Evolutionary conservation across 257 asterid genomes (phyloP).

Genomic region (Salvia splendens): DNA sequence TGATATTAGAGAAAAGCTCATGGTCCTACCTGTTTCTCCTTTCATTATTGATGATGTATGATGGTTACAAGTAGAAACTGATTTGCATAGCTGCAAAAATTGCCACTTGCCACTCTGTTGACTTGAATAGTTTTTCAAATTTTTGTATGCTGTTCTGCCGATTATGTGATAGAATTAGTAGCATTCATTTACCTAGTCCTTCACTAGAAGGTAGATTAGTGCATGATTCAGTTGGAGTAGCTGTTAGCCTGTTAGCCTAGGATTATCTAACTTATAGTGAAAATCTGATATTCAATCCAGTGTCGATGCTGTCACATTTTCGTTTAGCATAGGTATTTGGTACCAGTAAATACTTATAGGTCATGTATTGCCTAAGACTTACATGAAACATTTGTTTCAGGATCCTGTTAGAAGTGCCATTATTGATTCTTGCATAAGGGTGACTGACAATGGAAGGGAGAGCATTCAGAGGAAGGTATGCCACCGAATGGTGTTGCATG

Average conservation of each 20-base stretch:
- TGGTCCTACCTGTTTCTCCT: conserved; percentile 3
- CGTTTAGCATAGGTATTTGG: conserved; percentile 7
- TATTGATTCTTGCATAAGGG: conserved; percentile 93
- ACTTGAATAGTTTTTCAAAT: conserved; percentile 13
- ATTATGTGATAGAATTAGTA: neutral
- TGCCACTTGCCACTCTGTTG: conserved; percentile 15
- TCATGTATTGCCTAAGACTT: conserved; percentile 19
- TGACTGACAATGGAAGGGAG: conserved; percentile 95
- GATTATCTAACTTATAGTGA: conserved; percentile 14
- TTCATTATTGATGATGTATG: conserved; percentile 17
- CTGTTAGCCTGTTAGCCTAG: neutral
- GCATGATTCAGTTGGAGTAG: conserved; percentile 24
- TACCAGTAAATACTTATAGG: conserved; percentile 4
- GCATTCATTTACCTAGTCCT: conserved; percentile 7
- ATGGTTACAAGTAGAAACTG: neutral
- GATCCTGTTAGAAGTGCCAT: conserved; percentile 94
- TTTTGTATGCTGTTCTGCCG: conserved; percentile 5
- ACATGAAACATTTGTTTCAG: conserved; percentile 42
- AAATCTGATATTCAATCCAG: conserved; percentile 21
- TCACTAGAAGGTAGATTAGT: conserved; percentile 8
- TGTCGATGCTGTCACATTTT: conserved; percentile 20
- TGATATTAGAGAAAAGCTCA: conserved; percentile 13
- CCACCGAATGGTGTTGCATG: conserved; percentile 21
- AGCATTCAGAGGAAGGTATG: conserved; percentile 86
- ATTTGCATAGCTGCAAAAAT: conserved; percentile 17